phyloP scores from a whole-genome alignment of 2,329 filamentous ascomycete genomes.

The Penicillium capsulatum region DNA sequence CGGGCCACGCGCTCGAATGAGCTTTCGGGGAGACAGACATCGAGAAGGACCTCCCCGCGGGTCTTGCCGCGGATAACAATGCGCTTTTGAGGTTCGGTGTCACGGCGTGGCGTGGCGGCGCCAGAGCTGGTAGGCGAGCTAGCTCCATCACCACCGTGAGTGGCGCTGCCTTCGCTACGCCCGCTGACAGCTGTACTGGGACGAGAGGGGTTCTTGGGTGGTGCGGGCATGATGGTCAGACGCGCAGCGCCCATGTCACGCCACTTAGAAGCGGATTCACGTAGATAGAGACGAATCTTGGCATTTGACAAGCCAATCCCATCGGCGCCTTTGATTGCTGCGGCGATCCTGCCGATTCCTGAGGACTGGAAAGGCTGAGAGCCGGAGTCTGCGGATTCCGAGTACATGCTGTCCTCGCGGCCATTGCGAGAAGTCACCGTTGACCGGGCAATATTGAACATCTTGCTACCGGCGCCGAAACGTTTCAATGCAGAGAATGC shows the following conservation, averaged over 20 bases:
- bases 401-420: slow-evolving; percentile 57
- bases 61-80: slow-evolving; percentile 72
- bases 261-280: slow-evolving; percentile 75
- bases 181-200: slow-evolving; percentile 49
- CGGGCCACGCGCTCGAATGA: slow-evolving; percentile 81
- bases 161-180: slow-evolving; percentile 33
- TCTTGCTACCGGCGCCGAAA: slow-evolving; percentile 65
- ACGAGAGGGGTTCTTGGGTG: slow-evolving; percentile 28
- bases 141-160: slow-evolving; percentile 20
- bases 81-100: slow-evolving; percentile 74
- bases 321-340: slow-evolving; percentile 50
- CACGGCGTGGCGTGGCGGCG: slow-evolving; percentile 39
- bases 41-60: slow-evolving; percentile 64
- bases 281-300: slow-evolving; percentile 79
- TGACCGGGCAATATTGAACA: slow-evolving; percentile 80
- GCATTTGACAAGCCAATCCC: slow-evolving; percentile 67
- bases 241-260: slow-evolving; percentile 82
- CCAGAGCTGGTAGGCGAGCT: slow-evolving; percentile 27
- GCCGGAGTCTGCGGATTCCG: slow-evolving; percentile 47
- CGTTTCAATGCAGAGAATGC: slow-evolving; percentile 74
- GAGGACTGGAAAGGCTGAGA: slow-evolving; percentile 53
- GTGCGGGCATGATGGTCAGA: slow-evolving; percentile 70
- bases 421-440: slow-evolving; percentile 60
- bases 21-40: slow-evolving; percentile 77
- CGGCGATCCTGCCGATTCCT: slow-evolving; percentile 50